Conservation (phyloP, 257 asterid species). For the Solanum ossicruentum region DNA sequence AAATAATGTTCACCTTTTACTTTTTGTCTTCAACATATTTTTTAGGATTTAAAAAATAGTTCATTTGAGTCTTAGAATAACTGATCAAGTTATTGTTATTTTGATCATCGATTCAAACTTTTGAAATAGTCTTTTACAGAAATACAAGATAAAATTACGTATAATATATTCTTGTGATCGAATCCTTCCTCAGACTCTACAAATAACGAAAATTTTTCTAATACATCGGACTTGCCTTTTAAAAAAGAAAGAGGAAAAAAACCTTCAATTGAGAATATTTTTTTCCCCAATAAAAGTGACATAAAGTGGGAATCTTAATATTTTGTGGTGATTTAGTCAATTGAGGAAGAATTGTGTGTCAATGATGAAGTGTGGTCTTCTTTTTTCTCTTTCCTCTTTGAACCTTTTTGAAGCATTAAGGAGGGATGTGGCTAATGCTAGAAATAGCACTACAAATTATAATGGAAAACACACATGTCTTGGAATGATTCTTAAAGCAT, state of each 20-base stretch:
- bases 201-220: too few relatives aligned
- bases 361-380: neutral
- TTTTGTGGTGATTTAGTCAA: neutral
- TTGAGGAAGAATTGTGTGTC: neutral
- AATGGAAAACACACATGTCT: neutral
- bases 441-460: neutral
- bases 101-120: fast-evolving
- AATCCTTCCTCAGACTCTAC: too few relatives aligned
- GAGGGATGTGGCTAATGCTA: neutral
- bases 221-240: too few relatives aligned
- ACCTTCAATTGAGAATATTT: neutral
- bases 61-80: neutral
- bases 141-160: too few relatives aligned
- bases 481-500: neutral
- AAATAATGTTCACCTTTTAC: neutral
- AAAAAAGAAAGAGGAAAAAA: too few relatives aligned
- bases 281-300: neutral
- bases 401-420: neutral
- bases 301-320: neutral
- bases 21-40: neutral
- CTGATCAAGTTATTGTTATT: too few relatives aligned
- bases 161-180: fast-evolving
- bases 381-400: neutral
- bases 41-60: neutral
- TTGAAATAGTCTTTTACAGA: fast-evolving